Base-by-base conservation (phyloP, 1,284 basidiomycete genomes). In the Ustilago curta region DNA sequence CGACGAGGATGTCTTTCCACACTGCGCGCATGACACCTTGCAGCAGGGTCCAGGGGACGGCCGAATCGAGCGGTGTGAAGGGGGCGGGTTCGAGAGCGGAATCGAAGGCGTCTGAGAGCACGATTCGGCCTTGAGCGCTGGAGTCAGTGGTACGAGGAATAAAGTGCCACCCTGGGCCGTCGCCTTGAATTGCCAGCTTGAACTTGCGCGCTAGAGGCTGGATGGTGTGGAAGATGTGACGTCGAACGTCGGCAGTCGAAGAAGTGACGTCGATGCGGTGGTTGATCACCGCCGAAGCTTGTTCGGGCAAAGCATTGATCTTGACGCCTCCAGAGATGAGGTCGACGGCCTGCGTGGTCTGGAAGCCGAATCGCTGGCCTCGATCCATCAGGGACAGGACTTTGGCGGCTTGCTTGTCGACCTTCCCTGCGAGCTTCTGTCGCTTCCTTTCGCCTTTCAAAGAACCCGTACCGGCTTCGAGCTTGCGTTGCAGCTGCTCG, bases 261-360 rank as follows among this genome's bases (percentile, higher is more conserved):
- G 88, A 88, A 25, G 74, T 55, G 19, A 88, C 87, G 7, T 88
- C 87, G 62, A 91, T 89, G 16, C 90, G 88, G 74, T 90, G 90
- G 74, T 91, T 90, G 56, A 91, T 51, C 19, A 89, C 81, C 6
- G 89, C 89, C 70, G 85, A 87, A 1, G 88, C 88, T 59, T 85
- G 85, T 82, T 90, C 90, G 0, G 90, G 90, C 1, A 90, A 86
- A 1, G 89, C 89, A 71, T 90, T 91, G 54, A 85, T 86, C 85
- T 92, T 92, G 44, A 91, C 89, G 18, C 91, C 91, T 3, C 91
- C 91, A 8, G 86, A 79, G 43, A 92, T 87, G 8, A 92, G 82
- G 77, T 91, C 91, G 40, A 90, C 87, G 1, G 92, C 91, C 79
- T 91, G 91, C 0, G 91, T 91, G 2, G 91, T 93, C 32, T 88